A percentile compares a stretch with the other conserved stretches of the same genome.
Conservation (phyloP, 2,329 filamentous ascomycete species). For the Fusarium mangiferae region DNA sequence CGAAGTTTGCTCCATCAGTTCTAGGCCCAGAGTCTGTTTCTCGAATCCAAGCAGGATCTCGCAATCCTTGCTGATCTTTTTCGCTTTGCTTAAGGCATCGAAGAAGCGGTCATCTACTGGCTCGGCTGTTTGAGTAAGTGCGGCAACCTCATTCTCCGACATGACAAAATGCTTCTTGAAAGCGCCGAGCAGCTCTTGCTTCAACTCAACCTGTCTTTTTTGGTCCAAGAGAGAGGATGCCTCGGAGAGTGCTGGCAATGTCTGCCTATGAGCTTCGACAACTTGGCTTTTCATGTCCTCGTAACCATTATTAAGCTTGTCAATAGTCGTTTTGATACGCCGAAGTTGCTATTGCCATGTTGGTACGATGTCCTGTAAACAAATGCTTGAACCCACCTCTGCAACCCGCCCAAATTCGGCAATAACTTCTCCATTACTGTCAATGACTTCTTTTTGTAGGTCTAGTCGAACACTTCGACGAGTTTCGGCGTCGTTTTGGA, state of each 20-base stretch:
- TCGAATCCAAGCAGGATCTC: slow-evolving; percentile 90
- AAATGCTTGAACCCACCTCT: slow-evolving; percentile 69
- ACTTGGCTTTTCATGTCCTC: slow-evolving; percentile 84
- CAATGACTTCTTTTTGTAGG: slow-evolving; percentile 90
- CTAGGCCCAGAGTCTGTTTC: slow-evolving; percentile 85
- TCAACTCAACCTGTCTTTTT: slow-evolving; percentile 78
- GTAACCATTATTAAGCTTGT: slow-evolving; percentile 81
- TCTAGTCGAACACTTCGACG: slow-evolving; percentile 83
- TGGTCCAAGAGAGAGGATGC: slow-evolving; percentile 78
- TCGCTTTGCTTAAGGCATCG: slow-evolving; percentile 77
- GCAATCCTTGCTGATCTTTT: slow-evolving; percentile 88
- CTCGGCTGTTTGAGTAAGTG: slow-evolving; percentile 80
- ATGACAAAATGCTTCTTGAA: slow-evolving; percentile 88
- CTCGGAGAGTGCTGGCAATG: slow-evolving; percentile 79
- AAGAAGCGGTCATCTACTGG: slow-evolving; percentile 91
- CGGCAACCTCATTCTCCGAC: slow-evolving; percentile 80
- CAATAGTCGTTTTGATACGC: slow-evolving; percentile 82
- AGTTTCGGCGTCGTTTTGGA: slow-evolving; percentile 80
- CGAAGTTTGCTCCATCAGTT: slow-evolving; percentile 91
- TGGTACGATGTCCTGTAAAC: slow-evolving; percentile 14
- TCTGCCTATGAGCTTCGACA: slow-evolving; percentile 77
- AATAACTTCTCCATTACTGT: slow-evolving; percentile 90
- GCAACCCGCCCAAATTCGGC: slow-evolving; percentile 89
- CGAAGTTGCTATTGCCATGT: slow-evolving; percentile 77
- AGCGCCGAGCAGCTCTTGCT: slow-evolving; percentile 79